Evolutionary conservation across 2,329 filamentous ascomycete genomes (phyloP), one percentile per base, ranked within the genome.

Genomic region (Alternaria sp.): DNA sequence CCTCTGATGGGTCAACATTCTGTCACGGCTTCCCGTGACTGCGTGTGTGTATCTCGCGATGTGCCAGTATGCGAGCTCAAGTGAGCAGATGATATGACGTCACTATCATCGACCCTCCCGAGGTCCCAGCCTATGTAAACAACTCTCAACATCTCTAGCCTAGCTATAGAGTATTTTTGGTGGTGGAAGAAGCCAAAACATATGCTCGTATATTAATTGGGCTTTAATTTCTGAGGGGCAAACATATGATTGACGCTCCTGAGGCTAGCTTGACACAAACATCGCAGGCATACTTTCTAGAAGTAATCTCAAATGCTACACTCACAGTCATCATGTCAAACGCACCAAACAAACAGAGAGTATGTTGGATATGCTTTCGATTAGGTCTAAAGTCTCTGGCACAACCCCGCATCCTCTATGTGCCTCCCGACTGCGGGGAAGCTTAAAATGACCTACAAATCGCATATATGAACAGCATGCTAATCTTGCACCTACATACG

Each of bases 381-480:
- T 22, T 34, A 20, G 8, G 49, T 14, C 8, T 18, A 39, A 16
- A 24, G 20, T 11, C 14, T 9, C 9, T 16, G 12, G 16, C 41
- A 26, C 16, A 26, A n/a, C 41, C 52, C 41, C 52, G 28, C 32
- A 54, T 18, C 20, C 20, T 34, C 16, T 32, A 24, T n/a, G 14
- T n/a, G 20, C 16, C n/a, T 24, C 7, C 34, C 44, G 20, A 38
- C 49, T 58, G 48, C 41, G 48, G 55, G 55, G 55, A 58, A 53
- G 55, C 24, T 34, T 22, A 7, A 36, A 12, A 22, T 48, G 14
- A 28, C 32, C n/a, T 26, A 26, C 30, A 26, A 24, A 30, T 34
- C 41, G 22, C 41, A 43, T 41, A 22, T 22, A 41, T 22, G 18
- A 14, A 41, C 9, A 11, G 9, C 11, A 22, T 20, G 4, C 18